A percentile compares a stretch with the other conserved stretches of the same genome.
These are phyloP conservation scores for Malus hybrid DNA, from an alignment of 331 rosid genomes.

Conservation along the genomic window DNA sequence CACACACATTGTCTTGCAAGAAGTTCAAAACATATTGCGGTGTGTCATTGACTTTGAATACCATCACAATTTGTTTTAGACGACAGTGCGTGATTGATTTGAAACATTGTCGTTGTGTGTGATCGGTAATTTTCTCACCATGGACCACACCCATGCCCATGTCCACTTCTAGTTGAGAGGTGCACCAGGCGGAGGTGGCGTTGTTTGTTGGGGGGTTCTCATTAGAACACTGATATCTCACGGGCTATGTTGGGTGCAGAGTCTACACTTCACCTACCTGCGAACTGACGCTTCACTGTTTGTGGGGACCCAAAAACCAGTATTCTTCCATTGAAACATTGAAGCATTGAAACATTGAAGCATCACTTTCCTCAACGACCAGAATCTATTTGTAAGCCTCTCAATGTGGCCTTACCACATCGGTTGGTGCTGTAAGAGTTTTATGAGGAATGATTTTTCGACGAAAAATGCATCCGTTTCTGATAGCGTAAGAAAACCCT, in stretches of 20 bases:
- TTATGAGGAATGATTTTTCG: neutral
- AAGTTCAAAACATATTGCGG: no score
- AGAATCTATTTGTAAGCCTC: neutral
- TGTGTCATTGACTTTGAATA: no score
- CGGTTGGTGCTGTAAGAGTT: neutral
- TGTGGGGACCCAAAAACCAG: conserved; percentile 14
- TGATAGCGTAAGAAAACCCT: neutral
- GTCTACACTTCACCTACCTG: conserved; percentile 43
- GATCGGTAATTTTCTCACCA: no score
- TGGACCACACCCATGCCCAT: neutral
- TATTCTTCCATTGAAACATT: neutral
- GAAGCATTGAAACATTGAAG: neutral
- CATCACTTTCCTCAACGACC: neutral
- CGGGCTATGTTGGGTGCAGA: conserved; percentile 49
- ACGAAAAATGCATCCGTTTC: neutral
- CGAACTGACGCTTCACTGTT: conserved; percentile 42
- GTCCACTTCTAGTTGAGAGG: conserved; percentile 29
- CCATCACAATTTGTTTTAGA: no score
- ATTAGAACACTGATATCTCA: conserved; percentile 27
- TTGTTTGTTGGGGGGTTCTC: conserved; percentile 13
- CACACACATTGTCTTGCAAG: no score
- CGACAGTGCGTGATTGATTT: no score
- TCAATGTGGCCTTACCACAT: neutral
- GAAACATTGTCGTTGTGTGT: no score
- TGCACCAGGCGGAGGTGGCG: neutral